phyloP scores from a whole-genome alignment of 2,329 filamentous ascomycete genomes.

The Metarhizium album region DNA sequence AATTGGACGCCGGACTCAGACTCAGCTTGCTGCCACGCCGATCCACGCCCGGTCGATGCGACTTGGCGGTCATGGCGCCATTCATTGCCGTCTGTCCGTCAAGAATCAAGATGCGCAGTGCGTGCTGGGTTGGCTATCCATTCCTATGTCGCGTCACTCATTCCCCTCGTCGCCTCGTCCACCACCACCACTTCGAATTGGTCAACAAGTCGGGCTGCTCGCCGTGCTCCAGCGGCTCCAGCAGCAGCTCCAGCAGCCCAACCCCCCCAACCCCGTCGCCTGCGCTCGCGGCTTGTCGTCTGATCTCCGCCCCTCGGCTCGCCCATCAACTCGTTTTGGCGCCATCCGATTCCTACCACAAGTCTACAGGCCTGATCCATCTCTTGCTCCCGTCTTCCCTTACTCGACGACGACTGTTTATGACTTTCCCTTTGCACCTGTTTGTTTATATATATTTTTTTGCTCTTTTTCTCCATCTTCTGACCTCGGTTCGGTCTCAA shows the following conservation, averaged over 20 bases:
- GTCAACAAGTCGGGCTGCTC: not conserved
- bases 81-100: no score
- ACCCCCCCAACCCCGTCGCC: not conserved
- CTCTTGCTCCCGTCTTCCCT: not conserved
- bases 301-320: no score
- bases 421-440: not conserved
- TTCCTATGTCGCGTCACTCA: not conserved
- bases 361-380: not conserved
- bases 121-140: no score
- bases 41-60: not conserved
- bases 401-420: not conserved
- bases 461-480: not conserved
- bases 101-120: no score
- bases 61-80: no score
- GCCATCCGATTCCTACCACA: not conserved
- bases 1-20: not conserved
- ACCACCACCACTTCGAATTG: not conserved
- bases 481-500: not conserved
- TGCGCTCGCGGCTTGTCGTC: not conserved
- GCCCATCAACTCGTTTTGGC: not conserved
- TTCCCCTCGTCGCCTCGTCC: not conserved
- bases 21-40: not conserved
- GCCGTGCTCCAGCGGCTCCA: not conserved
- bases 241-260: not conserved
- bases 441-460: no score